Evolutionary conservation across 1,284 basidiomycete species (phyloP).

Genomic region (Ganoderma meredithae): DNA sequence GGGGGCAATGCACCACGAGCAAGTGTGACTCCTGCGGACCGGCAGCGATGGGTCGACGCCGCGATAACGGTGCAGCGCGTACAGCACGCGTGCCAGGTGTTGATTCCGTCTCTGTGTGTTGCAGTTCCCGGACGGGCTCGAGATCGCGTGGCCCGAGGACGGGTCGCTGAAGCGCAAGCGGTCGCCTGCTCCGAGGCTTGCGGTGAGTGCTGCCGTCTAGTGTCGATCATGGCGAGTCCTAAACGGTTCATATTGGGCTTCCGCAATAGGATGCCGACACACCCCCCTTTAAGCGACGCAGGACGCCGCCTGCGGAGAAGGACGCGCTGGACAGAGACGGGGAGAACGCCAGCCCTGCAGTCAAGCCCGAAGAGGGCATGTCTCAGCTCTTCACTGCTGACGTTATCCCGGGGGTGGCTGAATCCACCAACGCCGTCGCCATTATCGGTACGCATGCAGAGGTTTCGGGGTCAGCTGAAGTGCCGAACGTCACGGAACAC

Average conservation of each 20-base stretch:
- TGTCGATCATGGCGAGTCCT: slow-evolving; percentile 2
- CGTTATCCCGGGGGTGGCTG: not conserved
- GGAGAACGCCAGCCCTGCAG: not conserved
- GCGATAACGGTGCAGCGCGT: slow-evolving; percentile 3
- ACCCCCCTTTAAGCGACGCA: slow-evolving; percentile 35
- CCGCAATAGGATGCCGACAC: slow-evolving; percentile 9
- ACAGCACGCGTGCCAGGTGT: slow-evolving; percentile 7
- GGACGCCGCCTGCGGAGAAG: slow-evolving; percentile 29
- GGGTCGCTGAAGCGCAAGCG: slow-evolving; percentile 29
- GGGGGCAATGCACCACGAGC: slow-evolving; percentile 5
- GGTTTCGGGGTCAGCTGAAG: not conserved
- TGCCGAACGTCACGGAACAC: slow-evolving; percentile 3
- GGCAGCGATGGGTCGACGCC: slow-evolving; percentile 10
- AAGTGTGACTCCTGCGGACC: slow-evolving; percentile 12
- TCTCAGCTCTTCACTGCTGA: slow-evolving; percentile 6
- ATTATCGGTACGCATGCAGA: not conserved
- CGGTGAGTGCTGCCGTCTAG: slow-evolving; percentile 15
- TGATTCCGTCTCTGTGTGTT: slow-evolving; percentile 14
- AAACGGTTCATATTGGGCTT: not conserved
- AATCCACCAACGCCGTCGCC: not conserved
- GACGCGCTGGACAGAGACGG: slow-evolving; percentile 14
- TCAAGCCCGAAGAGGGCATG: slow-evolving; percentile 16
- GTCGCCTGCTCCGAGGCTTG: slow-evolving; percentile 11
- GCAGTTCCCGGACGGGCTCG: slow-evolving; percentile 19
- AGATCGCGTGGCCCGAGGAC: slow-evolving; percentile 17